Percentiles rank a stretch among this genome's conserved stretches.
Conservation (phyloP, 768 basidiomycete genomes). For the Phaffia tasmanica region DNA sequence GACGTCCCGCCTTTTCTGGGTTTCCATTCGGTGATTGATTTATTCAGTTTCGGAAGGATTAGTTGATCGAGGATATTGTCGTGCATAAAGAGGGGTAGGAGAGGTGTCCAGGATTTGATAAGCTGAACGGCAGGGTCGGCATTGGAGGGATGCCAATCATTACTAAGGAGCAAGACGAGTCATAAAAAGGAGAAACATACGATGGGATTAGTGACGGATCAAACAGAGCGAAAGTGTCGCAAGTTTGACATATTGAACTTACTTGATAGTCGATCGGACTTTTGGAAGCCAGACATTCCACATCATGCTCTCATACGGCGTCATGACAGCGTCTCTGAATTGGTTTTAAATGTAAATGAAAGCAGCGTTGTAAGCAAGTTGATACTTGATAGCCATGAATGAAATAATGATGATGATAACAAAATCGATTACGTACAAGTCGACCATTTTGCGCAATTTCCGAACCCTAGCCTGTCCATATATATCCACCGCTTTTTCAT, state of each 20-base stretch:
- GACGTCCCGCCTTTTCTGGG: constrained; percentile 45
- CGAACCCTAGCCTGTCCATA: not conserved
- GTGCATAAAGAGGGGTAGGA: constrained; percentile 78
- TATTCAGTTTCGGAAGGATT: constrained; percentile 80
- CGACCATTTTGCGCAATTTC: too few species aligned
- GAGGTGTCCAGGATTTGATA: constrained; percentile 75
- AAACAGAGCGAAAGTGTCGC: not conserved
- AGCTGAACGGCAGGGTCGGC: constrained; percentile 67
- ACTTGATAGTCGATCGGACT: constrained; percentile 83
- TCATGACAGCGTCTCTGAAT: constrained; percentile 53
- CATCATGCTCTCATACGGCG: constrained; percentile 82
- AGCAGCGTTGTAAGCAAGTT: constrained; percentile 29
- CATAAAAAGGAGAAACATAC: not conserved
- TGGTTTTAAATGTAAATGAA: not conserved
- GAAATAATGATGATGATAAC: constrained; percentile 47
- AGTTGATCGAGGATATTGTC: constrained; percentile 96
- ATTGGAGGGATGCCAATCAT: constrained; percentile 72
- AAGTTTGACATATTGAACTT: constrained; percentile 27
- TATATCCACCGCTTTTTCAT: not conserved
- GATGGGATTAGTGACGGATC: not conserved
- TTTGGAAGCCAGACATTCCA: constrained; percentile 95
- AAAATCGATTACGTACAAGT: too few species aligned
- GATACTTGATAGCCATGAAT: constrained; percentile 12
- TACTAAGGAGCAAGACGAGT: constrained; percentile 39
- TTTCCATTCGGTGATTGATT: constrained; percentile 74